Conservation (phyloP, 2,329 filamentous ascomycete species). For the Exophiala lecanii-corni region DNA sequence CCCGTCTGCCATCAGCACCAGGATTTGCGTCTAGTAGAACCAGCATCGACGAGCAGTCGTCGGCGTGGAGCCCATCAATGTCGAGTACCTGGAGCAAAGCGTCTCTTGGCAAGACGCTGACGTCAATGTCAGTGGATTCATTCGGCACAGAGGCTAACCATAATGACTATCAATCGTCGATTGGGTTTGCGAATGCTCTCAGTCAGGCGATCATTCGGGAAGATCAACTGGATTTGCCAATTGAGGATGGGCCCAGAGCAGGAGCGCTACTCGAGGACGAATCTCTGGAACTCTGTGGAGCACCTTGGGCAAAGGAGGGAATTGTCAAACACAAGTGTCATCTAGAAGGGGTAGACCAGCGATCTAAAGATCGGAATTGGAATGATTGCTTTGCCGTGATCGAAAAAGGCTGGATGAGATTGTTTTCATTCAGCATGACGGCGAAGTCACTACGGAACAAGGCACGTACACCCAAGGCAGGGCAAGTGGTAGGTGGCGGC, state of each 20-base stretch:
- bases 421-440: constrained; percentile 86
- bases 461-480: constrained; percentile 51
- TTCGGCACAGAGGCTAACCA: constrained; percentile 64
- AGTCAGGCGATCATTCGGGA: constrained; percentile 96
- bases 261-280: constrained; percentile 82
- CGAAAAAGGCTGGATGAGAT: constrained; percentile 85
- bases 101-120: constrained; percentile 84
- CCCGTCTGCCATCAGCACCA: constrained; percentile 68
- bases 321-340: constrained; percentile 96
- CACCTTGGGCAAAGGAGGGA: constrained; percentile 98
- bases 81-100: constrained; percentile 97
- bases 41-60: constrained; percentile 85
- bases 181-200: constrained; percentile 93
- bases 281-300: constrained; percentile 80
- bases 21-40: constrained; percentile 87
- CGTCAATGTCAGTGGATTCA: constrained; percentile 88
- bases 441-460: constrained; percentile 69
- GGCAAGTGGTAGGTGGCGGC: constrained; percentile 79
- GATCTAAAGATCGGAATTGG: constrained; percentile 92
- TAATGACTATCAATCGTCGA: constrained; percentile 86
- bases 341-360: constrained; percentile 82
- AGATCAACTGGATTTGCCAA: constrained; percentile 56
- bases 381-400: constrained; percentile 92
- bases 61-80: constrained; percentile 82
- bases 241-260: constrained; percentile 57